These are phyloP conservation scores for Azolla pinnata DNA, from an alignment of 75 land plant species.

Conservation along the genomic window DNA sequence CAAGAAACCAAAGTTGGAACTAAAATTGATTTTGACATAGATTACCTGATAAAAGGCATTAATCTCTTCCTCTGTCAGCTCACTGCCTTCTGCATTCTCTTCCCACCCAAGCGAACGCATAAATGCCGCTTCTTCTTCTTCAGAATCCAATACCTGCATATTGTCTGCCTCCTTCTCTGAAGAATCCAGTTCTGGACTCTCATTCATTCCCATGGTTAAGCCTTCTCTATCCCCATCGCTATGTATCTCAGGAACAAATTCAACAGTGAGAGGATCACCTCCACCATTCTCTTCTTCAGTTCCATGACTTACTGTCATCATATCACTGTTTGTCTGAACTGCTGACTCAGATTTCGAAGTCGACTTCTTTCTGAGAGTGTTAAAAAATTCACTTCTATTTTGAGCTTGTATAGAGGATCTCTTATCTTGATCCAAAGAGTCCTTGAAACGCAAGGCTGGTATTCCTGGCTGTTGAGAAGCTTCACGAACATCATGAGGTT, in stretches of 20 bases:
- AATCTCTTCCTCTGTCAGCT: conserved; percentile 68
- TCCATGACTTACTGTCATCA: not conserved
- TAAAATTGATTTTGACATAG: not conserved
- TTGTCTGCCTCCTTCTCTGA: not conserved
- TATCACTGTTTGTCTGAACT: not conserved
- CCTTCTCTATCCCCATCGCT: conserved; percentile 1
- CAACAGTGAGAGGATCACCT: not conserved
- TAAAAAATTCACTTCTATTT: conserved; percentile 54
- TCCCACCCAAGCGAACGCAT: conserved; percentile 82
- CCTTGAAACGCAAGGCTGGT: no score
- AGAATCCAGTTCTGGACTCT: not conserved
- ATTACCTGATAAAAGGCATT: conserved; percentile 26
- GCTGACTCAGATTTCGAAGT: not conserved
- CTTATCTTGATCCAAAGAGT: no score
- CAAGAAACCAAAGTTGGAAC: not conserved
- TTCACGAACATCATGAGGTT: no score
- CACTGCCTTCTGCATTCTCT: conserved; percentile 35
- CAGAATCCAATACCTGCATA: conserved; percentile 10
- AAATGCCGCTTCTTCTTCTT: conserved; percentile 60
- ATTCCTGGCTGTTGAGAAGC: no score
- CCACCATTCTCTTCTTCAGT: not conserved
- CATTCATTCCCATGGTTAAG: not conserved
- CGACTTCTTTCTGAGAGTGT: conserved; percentile 48
- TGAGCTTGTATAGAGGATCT: conserved; percentile 22
- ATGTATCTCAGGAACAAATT: no score